These are phyloP conservation scores for Vishniacozyma victoriae DNA, from an alignment of 768 basidiomycete species.

Conservation along the genomic window DNA sequence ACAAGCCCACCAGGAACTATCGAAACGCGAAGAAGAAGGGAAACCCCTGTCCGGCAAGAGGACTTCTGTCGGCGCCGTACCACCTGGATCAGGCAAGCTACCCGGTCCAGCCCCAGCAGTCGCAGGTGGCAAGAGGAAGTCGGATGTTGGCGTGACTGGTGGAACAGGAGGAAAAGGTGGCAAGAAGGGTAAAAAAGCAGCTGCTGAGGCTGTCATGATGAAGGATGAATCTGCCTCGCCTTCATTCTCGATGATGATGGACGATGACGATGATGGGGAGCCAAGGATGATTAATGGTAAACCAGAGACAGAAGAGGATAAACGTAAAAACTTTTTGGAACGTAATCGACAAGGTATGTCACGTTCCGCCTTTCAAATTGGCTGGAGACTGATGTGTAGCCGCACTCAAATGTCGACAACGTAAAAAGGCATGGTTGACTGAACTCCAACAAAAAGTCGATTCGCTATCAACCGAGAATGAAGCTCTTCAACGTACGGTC, in stretches of 20 bases:
- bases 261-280: slow-evolving; percentile 37
- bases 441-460: slow-evolving; percentile 92
- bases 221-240: background rate
- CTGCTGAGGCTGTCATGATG: background rate
- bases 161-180: background rate
- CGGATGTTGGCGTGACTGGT: slow-evolving; percentile 1
- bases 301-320: slow-evolving; percentile 96
- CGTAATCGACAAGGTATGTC: slow-evolving; percentile 87
- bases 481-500: slow-evolving; percentile 79
- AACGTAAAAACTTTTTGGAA: slow-evolving; percentile 91
- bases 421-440: slow-evolving; percentile 96
- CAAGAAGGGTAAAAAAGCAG: background rate
- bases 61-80: slow-evolving; percentile 2
- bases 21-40: slow-evolving; percentile 74
- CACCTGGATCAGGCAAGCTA: slow-evolving; percentile 8
- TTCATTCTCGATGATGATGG: slow-evolving; percentile 1
- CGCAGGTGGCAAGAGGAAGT: slow-evolving; percentile 12
- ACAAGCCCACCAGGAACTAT: slow-evolving; percentile 93
- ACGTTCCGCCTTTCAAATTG: background rate
- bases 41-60: slow-evolving; percentile 36
- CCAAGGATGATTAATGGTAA: slow-evolving; percentile 54
- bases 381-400: slow-evolving; percentile 52
- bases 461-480: slow-evolving; percentile 85
- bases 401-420: slow-evolving; percentile 96
- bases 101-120: slow-evolving; percentile 37